Evolutionary conservation across 1,139 yeast genomes (phyloP), one percentile per base, ranked within the genome.

Genomic region (Debaryomycetaceae sp.): DNA sequence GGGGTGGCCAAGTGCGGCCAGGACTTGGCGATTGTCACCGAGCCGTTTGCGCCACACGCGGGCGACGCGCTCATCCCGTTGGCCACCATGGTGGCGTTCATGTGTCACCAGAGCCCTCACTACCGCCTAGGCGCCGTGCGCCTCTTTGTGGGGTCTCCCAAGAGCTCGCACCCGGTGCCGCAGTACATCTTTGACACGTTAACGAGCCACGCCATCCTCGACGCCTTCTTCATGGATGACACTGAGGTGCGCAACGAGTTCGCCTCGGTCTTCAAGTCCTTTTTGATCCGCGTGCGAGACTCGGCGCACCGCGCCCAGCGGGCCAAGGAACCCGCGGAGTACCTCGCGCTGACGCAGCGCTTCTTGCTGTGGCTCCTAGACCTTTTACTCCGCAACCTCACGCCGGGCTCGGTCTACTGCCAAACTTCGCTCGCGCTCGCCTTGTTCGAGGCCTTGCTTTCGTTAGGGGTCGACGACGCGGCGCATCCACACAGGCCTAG

Each of bases 331-430:
- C 27, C 36, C 15, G 3, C 23, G 29, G 10, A 40, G 30, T 31
- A 31, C 20, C 49, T 74, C 4, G 42, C 46, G 5, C 33, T 43
- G 1, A 63, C 65, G 5, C 37, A 58, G 23, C 27, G 34, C 0
- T 84, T 83, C 43, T 37, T 78, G 14, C 15, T 30, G 1, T 58
- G 71, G 63, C 43, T 82, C 3, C 30, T 75, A 2, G 38, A 41
- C 0, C 63, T 66, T 37, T 41, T 79, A 11, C 55, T 54, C 23
- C 35, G 48, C 0, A 71, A 69, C 32, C 45, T 84, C 15, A 58
- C 65, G 8, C 89, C 94, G 0, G 84, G 85, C 1, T 61, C 83
- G 0, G 79, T 83, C 3, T 86, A 85, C 45, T 79, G 81, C 29
- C 72, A 80, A 42, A 52, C 71, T 16, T 61, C 69, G 19, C 58